These are phyloP conservation scores for Hansfordia pulvinata DNA, from an alignment of 2,329 filamentous ascomycete genomes.

Conservation along the genomic window DNA sequence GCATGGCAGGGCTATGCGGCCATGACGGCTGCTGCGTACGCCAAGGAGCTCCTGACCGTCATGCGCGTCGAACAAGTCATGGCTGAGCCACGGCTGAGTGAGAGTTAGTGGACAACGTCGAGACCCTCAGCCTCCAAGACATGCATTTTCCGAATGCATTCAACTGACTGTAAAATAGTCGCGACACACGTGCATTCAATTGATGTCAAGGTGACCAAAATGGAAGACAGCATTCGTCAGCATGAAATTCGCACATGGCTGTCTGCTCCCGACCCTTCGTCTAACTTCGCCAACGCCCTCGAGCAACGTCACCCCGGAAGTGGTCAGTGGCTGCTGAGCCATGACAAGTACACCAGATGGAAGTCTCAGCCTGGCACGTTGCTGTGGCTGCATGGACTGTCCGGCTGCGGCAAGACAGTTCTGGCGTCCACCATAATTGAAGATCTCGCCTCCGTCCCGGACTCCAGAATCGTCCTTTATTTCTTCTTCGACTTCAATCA, in stretches of 20 bases:
- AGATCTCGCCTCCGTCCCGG: slow-evolving; percentile 6
- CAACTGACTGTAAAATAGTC: no score
- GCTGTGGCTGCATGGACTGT: slow-evolving; percentile 23
- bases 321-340: slow-evolving; percentile 20
- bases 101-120: no score
- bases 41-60: background rate
- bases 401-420: slow-evolving; percentile 28
- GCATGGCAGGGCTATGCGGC: slow-evolving; percentile 1
- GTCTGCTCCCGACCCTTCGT: slow-evolving; percentile 18
- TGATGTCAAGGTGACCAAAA: no score
- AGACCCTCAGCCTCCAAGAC: no score
- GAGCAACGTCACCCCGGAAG: slow-evolving; percentile 16
- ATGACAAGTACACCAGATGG: slow-evolving; percentile 15
- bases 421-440: slow-evolving; percentile 22
- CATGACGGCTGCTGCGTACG: background rate
- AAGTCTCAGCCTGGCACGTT: slow-evolving; percentile 13
- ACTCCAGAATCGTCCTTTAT: slow-evolving; percentile 8
- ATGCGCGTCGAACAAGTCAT: background rate
- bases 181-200: no score
- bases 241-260: slow-evolving; percentile 18
- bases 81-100: background rate
- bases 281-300: slow-evolving; percentile 17
- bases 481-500: slow-evolving; percentile 26
- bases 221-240: no score
- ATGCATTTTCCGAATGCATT: no score